These are phyloP conservation scores for Scleroderma citrinum DNA, from an alignment of 768 basidiomycete species.

Conservation along the genomic window DNA sequence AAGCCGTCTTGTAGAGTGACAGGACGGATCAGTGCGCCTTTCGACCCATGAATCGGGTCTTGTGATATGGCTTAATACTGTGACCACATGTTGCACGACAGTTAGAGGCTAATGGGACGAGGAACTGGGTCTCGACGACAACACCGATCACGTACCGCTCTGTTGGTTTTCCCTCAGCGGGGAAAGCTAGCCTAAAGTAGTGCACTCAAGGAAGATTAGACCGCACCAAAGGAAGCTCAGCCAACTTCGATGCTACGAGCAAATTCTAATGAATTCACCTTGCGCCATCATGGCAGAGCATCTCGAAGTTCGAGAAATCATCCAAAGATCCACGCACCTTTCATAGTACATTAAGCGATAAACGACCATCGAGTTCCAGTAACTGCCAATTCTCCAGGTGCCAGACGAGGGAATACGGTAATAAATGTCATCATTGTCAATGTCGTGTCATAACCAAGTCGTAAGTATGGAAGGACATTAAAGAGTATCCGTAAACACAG, in stretches of 20 bases:
- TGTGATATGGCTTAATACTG: neutral
- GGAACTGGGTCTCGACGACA: neutral
- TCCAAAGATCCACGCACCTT: neutral
- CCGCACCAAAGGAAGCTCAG: neutral
- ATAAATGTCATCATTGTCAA: constrained; percentile 18
- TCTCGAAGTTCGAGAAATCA: neutral
- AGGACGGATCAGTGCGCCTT: neutral
- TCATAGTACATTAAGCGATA: neutral
- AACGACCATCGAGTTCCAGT: neutral
- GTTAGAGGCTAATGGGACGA: neutral
- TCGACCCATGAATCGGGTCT: neutral
- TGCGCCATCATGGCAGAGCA: neutral
- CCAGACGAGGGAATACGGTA: constrained; percentile 9
- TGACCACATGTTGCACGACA: neutral
- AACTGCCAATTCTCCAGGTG: neutral
- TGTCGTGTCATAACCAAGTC: constrained; percentile 20
- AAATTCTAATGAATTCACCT: neutral
- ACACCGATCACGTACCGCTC: neutral
- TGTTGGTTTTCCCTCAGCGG: neutral
- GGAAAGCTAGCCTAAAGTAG: neutral
- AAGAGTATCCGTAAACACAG: constrained; percentile 19
- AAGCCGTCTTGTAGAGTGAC: neutral
- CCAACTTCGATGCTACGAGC: neutral
- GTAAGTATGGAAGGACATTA: constrained; percentile 6
- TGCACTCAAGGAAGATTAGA: neutral